Conservation (phyloP, 2,329 filamentous ascomycete species). For the Aspergillus sp. region DNA sequence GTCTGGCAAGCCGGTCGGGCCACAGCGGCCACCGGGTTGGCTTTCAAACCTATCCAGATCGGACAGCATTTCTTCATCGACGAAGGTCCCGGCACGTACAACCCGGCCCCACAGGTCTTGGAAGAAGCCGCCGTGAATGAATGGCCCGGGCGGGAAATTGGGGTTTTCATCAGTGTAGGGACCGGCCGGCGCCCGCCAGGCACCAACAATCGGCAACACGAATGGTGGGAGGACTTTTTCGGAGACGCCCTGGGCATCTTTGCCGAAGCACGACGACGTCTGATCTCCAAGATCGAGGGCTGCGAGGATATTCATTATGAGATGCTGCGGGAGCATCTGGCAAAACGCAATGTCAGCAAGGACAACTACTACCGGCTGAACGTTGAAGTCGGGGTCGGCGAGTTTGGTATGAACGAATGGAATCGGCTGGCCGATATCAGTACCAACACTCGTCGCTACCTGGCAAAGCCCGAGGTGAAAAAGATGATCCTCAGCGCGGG, state of each 20-base stretch:
- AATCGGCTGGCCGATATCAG: slow-evolving; percentile 88
- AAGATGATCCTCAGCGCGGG: slow-evolving; percentile 68
- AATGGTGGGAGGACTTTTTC: slow-evolving; percentile 89
- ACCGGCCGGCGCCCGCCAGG: slow-evolving; percentile 77
- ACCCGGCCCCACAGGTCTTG: slow-evolving; percentile 73
- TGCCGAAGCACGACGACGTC: slow-evolving; percentile 72
- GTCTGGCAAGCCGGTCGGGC: slow-evolving; percentile 96
- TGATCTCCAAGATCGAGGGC: slow-evolving; percentile 89
- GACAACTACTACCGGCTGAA: slow-evolving; percentile 97
- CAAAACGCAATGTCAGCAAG: slow-evolving; percentile 67
- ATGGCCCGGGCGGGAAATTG: slow-evolving; percentile 88
- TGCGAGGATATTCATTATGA: slow-evolving; percentile 84
- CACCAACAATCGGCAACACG: slow-evolving; percentile 57
- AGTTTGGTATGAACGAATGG: slow-evolving; percentile 99
- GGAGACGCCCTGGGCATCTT: slow-evolving; percentile 68
- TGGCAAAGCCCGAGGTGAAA: slow-evolving; percentile 65
- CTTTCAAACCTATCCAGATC: slow-evolving; percentile 92
- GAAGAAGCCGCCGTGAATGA: slow-evolving; percentile 90
- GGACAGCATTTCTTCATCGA: slow-evolving; percentile 92
- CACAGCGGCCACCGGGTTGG: slow-evolving; percentile 82
- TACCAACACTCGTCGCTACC: slow-evolving; percentile 78
- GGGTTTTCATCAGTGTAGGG: slow-evolving; percentile 88
- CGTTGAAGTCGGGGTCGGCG: slow-evolving; percentile 88
- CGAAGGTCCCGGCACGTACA: slow-evolving; percentile 84
- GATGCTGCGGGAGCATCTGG: slow-evolving; percentile 72